These are phyloP conservation scores for Meripilus lineatus DNA, from an alignment of 1,284 basidiomycete genomes.

Conservation along the genomic window DNA sequence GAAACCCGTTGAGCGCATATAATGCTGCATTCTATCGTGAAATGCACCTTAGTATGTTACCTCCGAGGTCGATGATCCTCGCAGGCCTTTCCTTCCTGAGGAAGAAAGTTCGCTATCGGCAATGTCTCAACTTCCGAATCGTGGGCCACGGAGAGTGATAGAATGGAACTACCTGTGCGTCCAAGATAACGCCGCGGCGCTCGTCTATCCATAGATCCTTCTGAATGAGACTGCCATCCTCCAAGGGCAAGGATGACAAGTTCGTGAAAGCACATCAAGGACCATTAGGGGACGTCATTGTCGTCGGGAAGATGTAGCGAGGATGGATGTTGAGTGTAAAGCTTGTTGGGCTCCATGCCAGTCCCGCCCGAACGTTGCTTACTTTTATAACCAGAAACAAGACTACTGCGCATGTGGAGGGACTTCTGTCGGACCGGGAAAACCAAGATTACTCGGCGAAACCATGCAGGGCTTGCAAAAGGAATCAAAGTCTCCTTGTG, in stretches of 20 bases:
- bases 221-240: constrained; percentile 67
- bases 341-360: not conserved
- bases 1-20: not conserved
- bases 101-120: constrained; percentile 61
- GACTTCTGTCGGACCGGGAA: too few relatives aligned
- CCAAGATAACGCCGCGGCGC: constrained; percentile 59
- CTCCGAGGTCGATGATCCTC: constrained; percentile 58
- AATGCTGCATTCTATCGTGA: constrained; percentile 1
- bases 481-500: too few relatives aligned
- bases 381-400: too few relatives aligned
- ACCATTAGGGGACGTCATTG: constrained; percentile 47
- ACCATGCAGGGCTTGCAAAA: too few relatives aligned
- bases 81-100: constrained; percentile 55
- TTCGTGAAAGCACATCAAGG: constrained; percentile 83
- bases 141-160: not conserved
- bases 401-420: too few relatives aligned
- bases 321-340: not conserved
- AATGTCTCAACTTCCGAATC: not conserved
- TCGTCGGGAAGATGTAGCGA: not conserved
- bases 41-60: constrained; percentile 66
- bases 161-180: constrained; percentile 55
- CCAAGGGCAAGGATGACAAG: constrained; percentile 67
- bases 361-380: too few relatives aligned
- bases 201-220: constrained; percentile 78
- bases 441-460: too few relatives aligned